Conservation (phyloP, 73 alveolate genomes). For the Blepharisma japonicum region DNA sequence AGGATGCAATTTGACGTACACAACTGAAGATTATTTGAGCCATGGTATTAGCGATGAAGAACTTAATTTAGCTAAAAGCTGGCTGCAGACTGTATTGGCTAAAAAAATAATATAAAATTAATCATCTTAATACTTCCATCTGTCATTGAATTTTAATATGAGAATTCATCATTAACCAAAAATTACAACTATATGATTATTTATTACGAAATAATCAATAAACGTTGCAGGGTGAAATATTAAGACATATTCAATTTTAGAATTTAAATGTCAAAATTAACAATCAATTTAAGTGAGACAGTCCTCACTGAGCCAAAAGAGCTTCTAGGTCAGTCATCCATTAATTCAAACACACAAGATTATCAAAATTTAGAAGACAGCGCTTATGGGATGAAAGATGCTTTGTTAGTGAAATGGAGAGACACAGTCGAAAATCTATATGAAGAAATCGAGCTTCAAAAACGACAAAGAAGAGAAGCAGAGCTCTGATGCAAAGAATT, state of each 20-base stretch:
- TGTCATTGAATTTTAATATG: too few relatives aligned
- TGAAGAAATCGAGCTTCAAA: conserved; percentile 14
- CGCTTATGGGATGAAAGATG: conserved; percentile 12
- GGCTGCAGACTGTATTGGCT: too few relatives aligned
- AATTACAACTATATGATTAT: too few relatives aligned
- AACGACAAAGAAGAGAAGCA: conserved; percentile 30
- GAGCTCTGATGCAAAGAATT: conserved; percentile 2
- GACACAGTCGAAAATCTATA: conserved; percentile 10
- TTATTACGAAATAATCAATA: too few relatives aligned
- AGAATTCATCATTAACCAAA: too few relatives aligned
- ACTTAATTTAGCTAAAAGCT: not conserved
- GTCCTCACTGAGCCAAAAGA: not conserved
- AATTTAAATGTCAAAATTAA: conserved; percentile 18
- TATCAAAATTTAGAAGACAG: conserved; percentile 6
- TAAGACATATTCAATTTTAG: not conserved
- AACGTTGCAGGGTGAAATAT: too few relatives aligned
- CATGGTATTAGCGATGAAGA: not conserved
- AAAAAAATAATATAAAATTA: too few relatives aligned
- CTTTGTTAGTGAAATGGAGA: conserved; percentile 23
- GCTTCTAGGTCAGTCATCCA: not conserved
- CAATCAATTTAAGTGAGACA: not conserved
- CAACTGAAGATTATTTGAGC: not conserved
- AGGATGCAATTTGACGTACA: not conserved
- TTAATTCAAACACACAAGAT: not conserved
- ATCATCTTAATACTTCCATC: too few relatives aligned